Base-by-base conservation (phyloP, 176 grass and related monocot genomes). In the Elymus sibiricus region DNA sequence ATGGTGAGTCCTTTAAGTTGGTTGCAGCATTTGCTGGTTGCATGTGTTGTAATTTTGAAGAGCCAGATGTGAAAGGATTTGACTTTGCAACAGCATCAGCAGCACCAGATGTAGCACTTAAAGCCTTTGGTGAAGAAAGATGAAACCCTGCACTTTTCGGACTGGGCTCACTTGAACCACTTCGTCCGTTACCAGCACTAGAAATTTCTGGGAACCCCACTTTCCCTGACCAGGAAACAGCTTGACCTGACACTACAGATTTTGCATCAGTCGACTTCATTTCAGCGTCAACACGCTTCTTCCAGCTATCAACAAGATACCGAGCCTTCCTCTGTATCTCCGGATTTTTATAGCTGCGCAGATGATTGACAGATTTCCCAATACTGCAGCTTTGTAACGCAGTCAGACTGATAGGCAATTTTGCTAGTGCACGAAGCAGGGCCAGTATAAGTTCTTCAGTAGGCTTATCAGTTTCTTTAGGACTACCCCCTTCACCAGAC, bases 281-380 rank as follows among this genome's bases (percentile, higher is more conserved):
- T 88, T 94, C 89, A 83, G 79, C 88, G 17, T 88, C 92, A 61
- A 94, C 89, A 77, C 86, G 92, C 71, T 94, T 94, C 76, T 91
- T 94, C 92, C 89, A 94, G 78, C 84, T 91, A 13, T 91, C 92
- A 81, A 94, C 92, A 85, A 94, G 86, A 78, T 83, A 85, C 70
- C 85, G 89, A 34, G 92, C 83, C 74, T 86, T 94, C 69, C 80
- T 94, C 64, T 94, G 92, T 82, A 94, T 89, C 28, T 94, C 89
- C 5, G 38, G 11, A 86, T 91, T 89, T 78, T 91, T 91, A 85
- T 91, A 82, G 53, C 72, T 82, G 25, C 92, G 92, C 27, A 94
- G 55, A 78, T 94, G 79, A 73, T 94, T 94, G 13, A 94, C 92
- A 22, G 92, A 94, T 80, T 94, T 91, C 35, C 89, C 92, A 79